Percentiles rank a stretch among this genome's conserved stretches.
These are phyloP conservation scores for Cryomyces antarcticus DNA, from an alignment of 495 filamentous ascomycete genomes.

Conservation along the genomic window DNA sequence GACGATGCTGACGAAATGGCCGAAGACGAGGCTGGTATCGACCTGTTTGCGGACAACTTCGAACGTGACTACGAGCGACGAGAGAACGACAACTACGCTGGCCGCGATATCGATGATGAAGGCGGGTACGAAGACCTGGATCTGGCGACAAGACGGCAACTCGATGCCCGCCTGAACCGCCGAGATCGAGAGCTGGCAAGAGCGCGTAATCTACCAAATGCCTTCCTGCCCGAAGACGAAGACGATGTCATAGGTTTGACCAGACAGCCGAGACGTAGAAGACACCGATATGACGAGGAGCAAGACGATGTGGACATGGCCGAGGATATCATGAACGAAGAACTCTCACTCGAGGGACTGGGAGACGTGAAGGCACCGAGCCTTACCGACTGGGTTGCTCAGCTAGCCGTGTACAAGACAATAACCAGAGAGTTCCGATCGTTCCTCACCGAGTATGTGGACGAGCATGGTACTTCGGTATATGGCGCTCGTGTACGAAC, in stretches of 20 bases:
- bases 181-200: constrained; percentile 66
- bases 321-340: constrained; percentile 81
- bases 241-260: constrained; percentile 74
- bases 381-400: constrained; percentile 78
- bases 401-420: constrained; percentile 75
- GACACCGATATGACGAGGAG: constrained; percentile 84
- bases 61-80: constrained; percentile 58
- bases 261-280: constrained; percentile 54
- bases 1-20: constrained; percentile 93
- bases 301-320: constrained; percentile 74
- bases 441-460: constrained; percentile 89
- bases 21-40: constrained; percentile 83
- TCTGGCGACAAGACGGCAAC: constrained; percentile 44
- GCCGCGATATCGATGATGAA: constrained; percentile 60
- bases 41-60: constrained; percentile 81
- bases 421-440: constrained; percentile 93
- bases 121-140: constrained; percentile 58
- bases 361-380: constrained; percentile 86
- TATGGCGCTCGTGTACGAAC: constrained; percentile 86
- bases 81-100: constrained; percentile 46
- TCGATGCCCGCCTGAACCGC: constrained; percentile 66
- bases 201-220: constrained; percentile 53
- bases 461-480: constrained; percentile 68
- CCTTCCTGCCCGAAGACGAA: constrained; percentile 76
- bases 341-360: constrained; percentile 77